Evolutionary conservation across 495 filamentous ascomycete genomes (phyloP).

Genomic region (Hypoxylon fuscum): DNA sequence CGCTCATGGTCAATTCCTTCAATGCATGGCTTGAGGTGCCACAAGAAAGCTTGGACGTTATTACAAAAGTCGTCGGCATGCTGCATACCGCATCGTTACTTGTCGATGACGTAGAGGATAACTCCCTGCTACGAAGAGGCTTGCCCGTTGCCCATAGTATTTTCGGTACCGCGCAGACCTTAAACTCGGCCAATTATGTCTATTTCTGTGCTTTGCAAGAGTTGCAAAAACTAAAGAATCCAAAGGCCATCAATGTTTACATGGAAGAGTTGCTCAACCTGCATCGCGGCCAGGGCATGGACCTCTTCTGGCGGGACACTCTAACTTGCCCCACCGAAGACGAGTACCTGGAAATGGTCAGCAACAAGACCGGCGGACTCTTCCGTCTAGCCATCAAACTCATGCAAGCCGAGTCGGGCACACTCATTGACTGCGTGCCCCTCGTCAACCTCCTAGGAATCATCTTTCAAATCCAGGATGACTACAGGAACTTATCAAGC

Average conservation of each 20-base stretch:
- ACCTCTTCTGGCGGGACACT: slow-evolving; percentile 96
- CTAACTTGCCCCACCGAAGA: slow-evolving; percentile 93
- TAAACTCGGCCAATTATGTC: slow-evolving; percentile 96
- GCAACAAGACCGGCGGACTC: slow-evolving; percentile 95
- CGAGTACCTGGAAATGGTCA: slow-evolving; percentile 98
- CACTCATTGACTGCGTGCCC: slow-evolving; percentile 75
- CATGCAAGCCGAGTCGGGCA: slow-evolving; percentile 88
- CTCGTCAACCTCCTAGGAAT: slow-evolving; percentile 91
- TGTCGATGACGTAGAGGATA: slow-evolving; percentile 93
- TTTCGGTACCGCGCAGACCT: slow-evolving; percentile 94
- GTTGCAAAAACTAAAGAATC: slow-evolving; percentile 78
- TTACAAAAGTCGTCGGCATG: slow-evolving; percentile 90
- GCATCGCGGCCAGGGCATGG: slow-evolving; percentile 96
- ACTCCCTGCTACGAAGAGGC: slow-evolving; percentile 82
- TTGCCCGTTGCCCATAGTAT: slow-evolving; percentile 93
- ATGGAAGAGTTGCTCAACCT: slow-evolving; percentile 91
- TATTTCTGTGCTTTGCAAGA: slow-evolving; percentile 92
- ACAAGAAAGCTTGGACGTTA: slow-evolving; percentile 75
- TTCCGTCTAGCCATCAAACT: slow-evolving; percentile 94
- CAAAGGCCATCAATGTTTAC: slow-evolving; percentile 77
- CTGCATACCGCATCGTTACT: slow-evolving; percentile 92
- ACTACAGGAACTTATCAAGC: slow-evolving; percentile 88
- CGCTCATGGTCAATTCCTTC: slow-evolving; percentile 87
- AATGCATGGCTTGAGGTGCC: slow-evolving; percentile 91
- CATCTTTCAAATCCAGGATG: slow-evolving; percentile 96